Percentiles rank a stretch among this genome's conserved stretches.
These are phyloP conservation scores for Taphrina flavorubra DNA, from an alignment of 1,139 yeast species.

Conservation along the genomic window DNA sequence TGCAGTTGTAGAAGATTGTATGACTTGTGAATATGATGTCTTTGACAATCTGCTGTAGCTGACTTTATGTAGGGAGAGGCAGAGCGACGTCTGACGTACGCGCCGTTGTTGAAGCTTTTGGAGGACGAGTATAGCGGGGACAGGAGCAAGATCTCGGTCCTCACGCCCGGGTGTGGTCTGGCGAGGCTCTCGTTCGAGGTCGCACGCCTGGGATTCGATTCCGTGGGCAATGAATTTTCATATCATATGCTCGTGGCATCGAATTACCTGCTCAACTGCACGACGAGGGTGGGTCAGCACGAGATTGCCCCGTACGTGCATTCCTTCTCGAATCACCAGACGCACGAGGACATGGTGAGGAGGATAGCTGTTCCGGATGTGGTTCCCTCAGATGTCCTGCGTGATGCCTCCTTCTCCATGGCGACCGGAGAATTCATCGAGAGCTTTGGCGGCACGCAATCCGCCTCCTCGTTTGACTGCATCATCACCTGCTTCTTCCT, in stretches of 20 bases:
- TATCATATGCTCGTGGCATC: conserved; percentile 80
- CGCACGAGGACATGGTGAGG: conserved; percentile 61
- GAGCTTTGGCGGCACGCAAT: conserved; percentile 60
- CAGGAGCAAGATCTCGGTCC: conserved; percentile 54
- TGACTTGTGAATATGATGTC: too few species aligned
- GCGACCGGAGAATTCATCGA: conserved; percentile 81
- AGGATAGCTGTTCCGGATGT: conserved; percentile 57
- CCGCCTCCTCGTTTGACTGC: conserved; percentile 54
- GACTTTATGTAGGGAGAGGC: conserved; percentile 33
- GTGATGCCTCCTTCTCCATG: conserved; percentile 62
- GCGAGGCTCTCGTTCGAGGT: conserved; percentile 80
- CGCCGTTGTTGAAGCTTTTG: conserved; percentile 58
- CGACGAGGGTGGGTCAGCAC: conserved; percentile 62
- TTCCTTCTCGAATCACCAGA: conserved; percentile 70
- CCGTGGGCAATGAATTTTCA: conserved; percentile 86
- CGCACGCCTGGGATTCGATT: conserved; percentile 62
- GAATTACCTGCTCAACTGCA: conserved; percentile 64
- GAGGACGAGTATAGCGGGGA: conserved; percentile 56
- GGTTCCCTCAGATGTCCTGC: conserved; percentile 47
- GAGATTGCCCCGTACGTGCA: conserved; percentile 74
- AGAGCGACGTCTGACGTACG: conserved; percentile 52
- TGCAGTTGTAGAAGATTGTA: too few species aligned
- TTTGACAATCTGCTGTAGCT: background rate
- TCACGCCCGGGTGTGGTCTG: conserved; percentile 85
- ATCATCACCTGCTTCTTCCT: conserved; percentile 76